Percentiles rank a stretch among this genome's conserved stretches.
Evolutionary conservation across 306 rosid species (phyloP).

Genomic region (Trifolium repens): DNA sequence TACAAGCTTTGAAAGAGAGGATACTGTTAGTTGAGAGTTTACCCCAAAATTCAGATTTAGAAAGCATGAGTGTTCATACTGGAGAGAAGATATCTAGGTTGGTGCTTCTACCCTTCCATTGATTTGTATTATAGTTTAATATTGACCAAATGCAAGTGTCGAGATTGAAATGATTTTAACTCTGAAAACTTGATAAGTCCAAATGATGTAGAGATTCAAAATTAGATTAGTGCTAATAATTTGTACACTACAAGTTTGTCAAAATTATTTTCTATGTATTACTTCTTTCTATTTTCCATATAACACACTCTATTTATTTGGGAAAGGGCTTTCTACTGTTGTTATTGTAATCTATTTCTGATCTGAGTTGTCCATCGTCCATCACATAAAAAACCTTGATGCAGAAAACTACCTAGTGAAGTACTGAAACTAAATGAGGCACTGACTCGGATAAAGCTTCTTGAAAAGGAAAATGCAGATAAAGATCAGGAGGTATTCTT

Average conservation of each 20-base stretch:
- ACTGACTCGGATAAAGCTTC: conserved; percentile 65
- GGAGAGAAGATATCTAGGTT: conserved; percentile 68
- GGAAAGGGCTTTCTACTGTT: conserved; percentile 13
- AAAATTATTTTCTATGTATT: conserved; percentile 2
- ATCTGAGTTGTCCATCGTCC: conserved; percentile 26
- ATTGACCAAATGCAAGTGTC: conserved; percentile 26
- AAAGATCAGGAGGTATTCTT: conserved; percentile 70
- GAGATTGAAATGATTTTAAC: conserved; percentile 4
- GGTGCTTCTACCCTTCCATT: conserved; percentile 42
- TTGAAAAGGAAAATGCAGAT: conserved; percentile 79
- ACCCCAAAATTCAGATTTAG: conserved; percentile 57
- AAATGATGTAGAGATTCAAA: background rate
- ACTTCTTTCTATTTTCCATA: conserved; percentile 7
- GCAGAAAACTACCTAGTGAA: conserved; percentile 58
- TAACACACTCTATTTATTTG: conserved; percentile 22
- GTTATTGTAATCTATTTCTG: conserved; percentile 8
- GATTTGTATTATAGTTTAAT: conserved; percentile 34
- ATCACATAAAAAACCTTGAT: conserved; percentile 38
- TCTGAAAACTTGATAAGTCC: conserved; percentile 28
- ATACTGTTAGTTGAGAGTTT: conserved; percentile 62
- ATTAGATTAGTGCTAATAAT: conserved; percentile 15
- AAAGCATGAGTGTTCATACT: conserved; percentile 47
- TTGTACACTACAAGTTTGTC: conserved; percentile 22
- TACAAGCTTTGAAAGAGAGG: conserved; percentile 71
- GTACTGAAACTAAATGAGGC: conserved; percentile 69